A percentile compares a stretch with the other conserved stretches of the same genome.
These are phyloP conservation scores for Fusarium nygamai DNA, from an alignment of 2,329 filamentous ascomycete species.

Conservation along the genomic window DNA sequence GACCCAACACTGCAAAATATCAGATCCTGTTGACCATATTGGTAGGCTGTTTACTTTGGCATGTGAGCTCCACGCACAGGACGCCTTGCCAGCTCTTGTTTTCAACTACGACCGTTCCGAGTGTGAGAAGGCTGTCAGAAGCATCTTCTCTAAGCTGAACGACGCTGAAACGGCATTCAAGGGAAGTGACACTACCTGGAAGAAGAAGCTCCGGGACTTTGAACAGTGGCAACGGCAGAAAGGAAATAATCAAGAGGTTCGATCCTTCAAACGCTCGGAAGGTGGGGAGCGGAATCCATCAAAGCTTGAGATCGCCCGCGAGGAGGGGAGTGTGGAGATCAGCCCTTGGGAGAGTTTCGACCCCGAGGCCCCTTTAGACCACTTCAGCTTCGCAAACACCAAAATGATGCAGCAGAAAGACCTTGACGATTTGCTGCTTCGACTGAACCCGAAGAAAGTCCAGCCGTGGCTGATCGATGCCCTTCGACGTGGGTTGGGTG, in stretches of 20 bases:
- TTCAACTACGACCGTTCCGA: constrained; percentile 78
- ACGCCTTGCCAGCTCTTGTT: constrained; percentile 76
- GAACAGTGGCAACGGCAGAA: not conserved
- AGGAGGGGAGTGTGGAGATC: constrained; percentile 63
- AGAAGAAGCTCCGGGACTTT: not conserved
- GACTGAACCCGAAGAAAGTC: constrained; percentile 67
- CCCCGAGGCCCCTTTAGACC: constrained; percentile 68
- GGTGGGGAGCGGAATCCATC: constrained; percentile 45
- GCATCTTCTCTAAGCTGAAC: not conserved
- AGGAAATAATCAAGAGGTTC: not conserved
- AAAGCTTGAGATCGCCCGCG: constrained; percentile 66
- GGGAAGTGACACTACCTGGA: constrained; percentile 58
- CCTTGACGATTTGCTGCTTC: constrained; percentile 52
- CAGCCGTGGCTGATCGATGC: constrained; percentile 65
- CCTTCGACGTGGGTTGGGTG: constrained; percentile 74
- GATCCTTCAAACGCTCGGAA: not conserved
- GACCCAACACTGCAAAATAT: not conserved
- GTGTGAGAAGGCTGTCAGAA: constrained; percentile 68
- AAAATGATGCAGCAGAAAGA: constrained; percentile 45
- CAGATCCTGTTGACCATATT: not conserved
- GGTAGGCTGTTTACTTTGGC: constrained; percentile 61
- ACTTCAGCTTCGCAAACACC: constrained; percentile 74
- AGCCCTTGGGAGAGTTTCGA: constrained; percentile 55
- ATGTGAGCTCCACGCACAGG: constrained; percentile 68
- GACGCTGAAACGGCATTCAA: constrained; percentile 51